Evolutionary conservation across 345 rosid genomes (phyloP).

Genomic region (Anastatica hierochuntica): DNA sequence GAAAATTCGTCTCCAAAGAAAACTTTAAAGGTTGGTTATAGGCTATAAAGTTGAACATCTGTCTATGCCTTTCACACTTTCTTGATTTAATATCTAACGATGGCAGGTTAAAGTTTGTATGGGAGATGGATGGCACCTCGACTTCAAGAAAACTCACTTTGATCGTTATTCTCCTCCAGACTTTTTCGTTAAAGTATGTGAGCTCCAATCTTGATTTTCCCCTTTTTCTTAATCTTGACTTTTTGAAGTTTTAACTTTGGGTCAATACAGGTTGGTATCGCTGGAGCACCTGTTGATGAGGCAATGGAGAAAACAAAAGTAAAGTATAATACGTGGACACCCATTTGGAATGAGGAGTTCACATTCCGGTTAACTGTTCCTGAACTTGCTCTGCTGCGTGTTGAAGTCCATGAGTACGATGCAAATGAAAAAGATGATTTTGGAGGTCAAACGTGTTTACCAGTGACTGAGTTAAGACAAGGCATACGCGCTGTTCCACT

Average conservation of each 20-base stretch:
- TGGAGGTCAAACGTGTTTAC: constrained; percentile 81
- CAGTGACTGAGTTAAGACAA: constrained; percentile 49
- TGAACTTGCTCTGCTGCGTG: constrained; percentile 67
- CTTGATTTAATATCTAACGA: constrained; percentile 8
- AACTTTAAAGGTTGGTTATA: constrained; percentile 52
- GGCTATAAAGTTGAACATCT: not conserved
- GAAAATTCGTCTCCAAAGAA: constrained; percentile 29
- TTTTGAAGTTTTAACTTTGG: too few species aligned
- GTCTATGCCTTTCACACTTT: not conserved
- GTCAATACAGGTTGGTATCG: constrained; percentile 46
- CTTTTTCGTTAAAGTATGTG: constrained; percentile 59
- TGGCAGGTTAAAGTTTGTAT: constrained; percentile 60
- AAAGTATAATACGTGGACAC: constrained; percentile 57
- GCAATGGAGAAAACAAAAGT: constrained; percentile 56
- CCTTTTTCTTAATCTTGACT: not conserved
- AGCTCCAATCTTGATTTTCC: not conserved
- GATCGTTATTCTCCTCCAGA: constrained; percentile 88
- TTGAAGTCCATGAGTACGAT: constrained; percentile 70
- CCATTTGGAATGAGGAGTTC: constrained; percentile 81
- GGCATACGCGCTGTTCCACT: constrained; percentile 80
- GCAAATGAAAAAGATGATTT: constrained; percentile 67
- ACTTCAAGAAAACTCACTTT: constrained; percentile 72
- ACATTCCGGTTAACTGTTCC: constrained; percentile 65
- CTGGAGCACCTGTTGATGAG: constrained; percentile 64
- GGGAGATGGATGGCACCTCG: constrained; percentile 90